Conservation (phyloP, 768 basidiomycete genomes). For the Dioszegia hungarica region DNA sequence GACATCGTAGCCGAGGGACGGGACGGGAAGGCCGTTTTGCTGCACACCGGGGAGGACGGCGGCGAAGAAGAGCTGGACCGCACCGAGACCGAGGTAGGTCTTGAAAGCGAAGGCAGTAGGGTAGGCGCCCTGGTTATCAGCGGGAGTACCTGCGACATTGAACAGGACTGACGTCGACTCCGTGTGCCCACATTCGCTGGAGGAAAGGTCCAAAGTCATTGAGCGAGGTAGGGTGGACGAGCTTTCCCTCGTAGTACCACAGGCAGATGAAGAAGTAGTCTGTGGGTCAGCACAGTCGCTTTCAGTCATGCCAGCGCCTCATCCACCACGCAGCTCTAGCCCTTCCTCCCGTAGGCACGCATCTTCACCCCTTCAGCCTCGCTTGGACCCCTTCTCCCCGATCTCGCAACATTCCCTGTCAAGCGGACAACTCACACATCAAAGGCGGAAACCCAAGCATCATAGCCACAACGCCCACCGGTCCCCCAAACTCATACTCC, state of each 20-base stretch:
- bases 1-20: conserved; percentile 85
- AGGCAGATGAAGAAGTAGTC: conserved; percentile 96
- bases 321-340: too few species aligned
- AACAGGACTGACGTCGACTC: conserved; percentile 63
- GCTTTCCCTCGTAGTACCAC: conserved; percentile 86
- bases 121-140: conserved; percentile 67
- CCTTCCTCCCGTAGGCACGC: too few species aligned
- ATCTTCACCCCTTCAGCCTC: too few species aligned
- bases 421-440: conserved; percentile 72
- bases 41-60: conserved; percentile 83
- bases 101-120: conserved; percentile 85
- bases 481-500: conserved; percentile 92
- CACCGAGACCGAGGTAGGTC: conserved; percentile 81
- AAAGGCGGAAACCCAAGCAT: conserved; percentile 89
- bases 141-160: neutral
- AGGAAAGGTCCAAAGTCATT: conserved; percentile 75
- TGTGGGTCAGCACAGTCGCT: conserved; percentile 15
- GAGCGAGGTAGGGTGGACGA: conserved; percentile 64
- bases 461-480: conserved; percentile 81
- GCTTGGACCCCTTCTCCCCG: too few species aligned
- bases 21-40: conserved; percentile 83
- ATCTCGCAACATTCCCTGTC: too few species aligned
- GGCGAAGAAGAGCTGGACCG: conserved; percentile 84
- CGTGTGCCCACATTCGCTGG: conserved; percentile 74
- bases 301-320: too few species aligned